A percentile compares a stretch with the other conserved stretches of the same genome.
Evolutionary conservation across 208 protist species (phyloP).

Genomic region (Acanthamoeba lenticulata): DNA sequence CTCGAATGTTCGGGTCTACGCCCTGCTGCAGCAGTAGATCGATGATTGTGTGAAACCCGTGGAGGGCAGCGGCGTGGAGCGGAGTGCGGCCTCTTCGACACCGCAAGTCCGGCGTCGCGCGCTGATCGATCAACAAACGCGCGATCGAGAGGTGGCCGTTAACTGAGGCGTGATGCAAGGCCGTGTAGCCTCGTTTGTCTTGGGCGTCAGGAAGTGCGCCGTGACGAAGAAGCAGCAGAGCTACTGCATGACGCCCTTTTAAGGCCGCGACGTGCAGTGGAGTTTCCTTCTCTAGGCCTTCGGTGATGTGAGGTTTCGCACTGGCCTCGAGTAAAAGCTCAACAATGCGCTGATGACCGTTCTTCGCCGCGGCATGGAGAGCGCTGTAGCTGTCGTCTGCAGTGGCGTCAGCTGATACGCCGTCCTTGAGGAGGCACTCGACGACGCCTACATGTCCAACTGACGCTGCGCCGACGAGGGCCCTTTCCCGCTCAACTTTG

Average conservation of each 20-base stretch:
- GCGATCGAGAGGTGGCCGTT: slow-evolving; percentile 40
- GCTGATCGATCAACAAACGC: neutral
- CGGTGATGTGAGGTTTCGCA: neutral
- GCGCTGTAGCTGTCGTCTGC: neutral
- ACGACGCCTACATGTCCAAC: slow-evolving; percentile 43
- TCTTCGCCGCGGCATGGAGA: slow-evolving; percentile 3
- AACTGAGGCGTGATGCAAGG: slow-evolving; percentile 36
- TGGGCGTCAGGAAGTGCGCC: neutral
- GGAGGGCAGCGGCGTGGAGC: slow-evolving; percentile 21
- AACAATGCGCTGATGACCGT: slow-evolving; percentile 18
- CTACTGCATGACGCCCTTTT: neutral
- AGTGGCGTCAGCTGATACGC: neutral
- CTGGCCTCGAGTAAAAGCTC: neutral
- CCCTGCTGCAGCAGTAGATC: neutral
- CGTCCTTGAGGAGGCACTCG: neutral
- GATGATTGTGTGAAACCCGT: neutral
- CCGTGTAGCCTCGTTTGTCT: slow-evolving; percentile 28
- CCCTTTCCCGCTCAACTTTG: neutral
- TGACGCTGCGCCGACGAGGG: slow-evolving; percentile 6
- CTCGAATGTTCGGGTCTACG: neutral
- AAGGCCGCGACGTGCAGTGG: slow-evolving; percentile 36
- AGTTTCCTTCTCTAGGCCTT: neutral
- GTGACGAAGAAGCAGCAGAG: neutral
- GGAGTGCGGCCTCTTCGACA: neutral
- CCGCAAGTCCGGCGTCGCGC: neutral